Conservation (phyloP, 257 asterid species). For the Rhazya stricta region DNA sequence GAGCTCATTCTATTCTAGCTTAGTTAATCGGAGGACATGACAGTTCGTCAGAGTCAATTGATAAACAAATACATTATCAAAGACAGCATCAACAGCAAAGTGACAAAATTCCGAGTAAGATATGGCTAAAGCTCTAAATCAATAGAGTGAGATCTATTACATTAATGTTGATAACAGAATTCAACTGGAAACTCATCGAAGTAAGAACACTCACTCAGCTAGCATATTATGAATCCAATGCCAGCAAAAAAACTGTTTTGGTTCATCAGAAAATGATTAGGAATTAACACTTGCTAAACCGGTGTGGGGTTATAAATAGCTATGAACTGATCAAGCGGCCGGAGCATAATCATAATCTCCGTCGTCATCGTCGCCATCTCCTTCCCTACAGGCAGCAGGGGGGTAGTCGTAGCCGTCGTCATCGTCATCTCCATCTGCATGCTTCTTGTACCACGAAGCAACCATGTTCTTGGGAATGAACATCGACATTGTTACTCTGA, state of each 20-base stretch:
- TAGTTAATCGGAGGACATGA: neutral
- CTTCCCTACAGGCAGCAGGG: neutral
- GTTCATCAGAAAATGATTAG: too few species aligned
- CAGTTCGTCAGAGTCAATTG: neutral
- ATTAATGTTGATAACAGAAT: neutral
- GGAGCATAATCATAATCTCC: neutral
- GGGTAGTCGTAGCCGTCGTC: too few species aligned
- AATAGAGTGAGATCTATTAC: neutral
- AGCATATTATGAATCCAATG: neutral
- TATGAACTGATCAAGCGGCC: neutral
- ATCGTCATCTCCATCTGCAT: neutral
- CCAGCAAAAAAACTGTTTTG: neutral
- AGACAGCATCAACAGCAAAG: neutral
- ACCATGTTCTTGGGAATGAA: too few species aligned
- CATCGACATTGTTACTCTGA: too few species aligned
- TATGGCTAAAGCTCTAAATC: neutral
- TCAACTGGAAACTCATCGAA: neutral
- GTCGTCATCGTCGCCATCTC: neutral
- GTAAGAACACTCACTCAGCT: neutral
- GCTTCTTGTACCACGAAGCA: too few species aligned
- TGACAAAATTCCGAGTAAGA: neutral
- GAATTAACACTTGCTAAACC: neutral
- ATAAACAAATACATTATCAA: neutral
- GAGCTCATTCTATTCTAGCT: too few species aligned
- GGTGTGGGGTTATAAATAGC: neutral